These are phyloP conservation scores for Aurifilum marmelostoma DNA, from an alignment of 2,329 filamentous ascomycete species.

Conservation along the genomic window DNA sequence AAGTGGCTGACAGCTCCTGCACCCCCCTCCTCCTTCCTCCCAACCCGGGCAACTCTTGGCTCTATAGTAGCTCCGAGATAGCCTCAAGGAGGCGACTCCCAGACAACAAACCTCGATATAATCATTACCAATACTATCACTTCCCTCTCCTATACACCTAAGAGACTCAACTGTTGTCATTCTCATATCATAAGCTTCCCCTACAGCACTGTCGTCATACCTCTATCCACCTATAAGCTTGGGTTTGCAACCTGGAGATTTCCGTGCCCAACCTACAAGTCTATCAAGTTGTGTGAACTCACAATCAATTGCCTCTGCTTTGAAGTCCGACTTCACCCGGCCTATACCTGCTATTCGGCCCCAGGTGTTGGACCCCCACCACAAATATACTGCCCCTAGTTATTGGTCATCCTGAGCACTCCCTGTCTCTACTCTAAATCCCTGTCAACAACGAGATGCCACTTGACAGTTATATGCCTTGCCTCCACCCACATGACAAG, in stretches of 20 bases:
- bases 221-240: neutral
- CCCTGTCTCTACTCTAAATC: neutral
- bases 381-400: neutral
- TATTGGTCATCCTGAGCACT: neutral
- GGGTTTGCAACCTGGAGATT: neutral
- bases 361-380: neutral
- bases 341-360: neutral
- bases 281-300: too few relatives aligned
- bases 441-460: slow-evolving; percentile 23
- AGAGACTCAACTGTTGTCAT: neutral
- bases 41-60: neutral
- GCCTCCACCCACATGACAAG: slow-evolving; percentile 23
- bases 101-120: neutral
- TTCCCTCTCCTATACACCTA: neutral
- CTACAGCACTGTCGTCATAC: slow-evolving; percentile 9
- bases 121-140: neutral
- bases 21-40: neutral
- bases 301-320: neutral
- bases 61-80: neutral
- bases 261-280: neutral
- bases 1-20: slow-evolving; percentile 16
- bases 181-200: neutral
- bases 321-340: neutral
- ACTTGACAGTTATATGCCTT: slow-evolving; percentile 23
- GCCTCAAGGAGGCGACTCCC: neutral